Evolutionary conservation across 1,284 basidiomycete genomes (phyloP).

Genomic region (Ustilago vetiveriae): DNA sequence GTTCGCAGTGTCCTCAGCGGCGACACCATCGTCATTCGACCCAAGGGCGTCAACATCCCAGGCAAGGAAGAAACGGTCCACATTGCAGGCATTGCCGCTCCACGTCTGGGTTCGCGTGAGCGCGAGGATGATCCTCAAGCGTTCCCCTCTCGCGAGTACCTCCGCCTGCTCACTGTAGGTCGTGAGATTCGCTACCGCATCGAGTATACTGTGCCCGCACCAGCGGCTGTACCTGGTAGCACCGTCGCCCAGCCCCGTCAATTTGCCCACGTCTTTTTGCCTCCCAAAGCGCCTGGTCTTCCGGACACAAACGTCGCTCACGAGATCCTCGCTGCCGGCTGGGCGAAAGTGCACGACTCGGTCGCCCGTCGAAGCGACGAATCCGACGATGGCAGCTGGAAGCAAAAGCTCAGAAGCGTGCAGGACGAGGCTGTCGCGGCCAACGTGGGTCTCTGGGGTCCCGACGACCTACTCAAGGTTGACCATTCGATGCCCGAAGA

Average conservation of each 20-base stretch:
- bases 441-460: constrained; percentile 84
- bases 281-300: constrained; percentile 53
- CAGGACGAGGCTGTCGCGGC: constrained; percentile 81
- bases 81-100: constrained; percentile 62
- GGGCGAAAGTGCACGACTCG: constrained; percentile 89
- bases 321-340: constrained; percentile 84
- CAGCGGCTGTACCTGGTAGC: constrained; percentile 75
- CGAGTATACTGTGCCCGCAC: constrained; percentile 76
- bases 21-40: constrained; percentile 60
- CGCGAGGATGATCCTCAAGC: constrained; percentile 76
- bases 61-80: constrained; percentile 58
- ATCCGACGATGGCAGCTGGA: constrained; percentile 75
- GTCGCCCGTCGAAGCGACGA: constrained; percentile 70
- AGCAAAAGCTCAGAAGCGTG: constrained; percentile 74
- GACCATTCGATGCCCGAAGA: constrained; percentile 86
- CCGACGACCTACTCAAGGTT: constrained; percentile 72
- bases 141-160: constrained; percentile 90
- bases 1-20: constrained; percentile 58
- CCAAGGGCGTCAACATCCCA: constrained; percentile 53
- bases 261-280: constrained; percentile 60
- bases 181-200: constrained; percentile 85
- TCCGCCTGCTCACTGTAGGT: constrained; percentile 84
- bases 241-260: constrained; percentile 71
- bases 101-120: constrained; percentile 57
- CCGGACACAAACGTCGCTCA: constrained; percentile 70